Evolutionary conservation across 352 stramenopile species (phyloP), one percentile per base, ranked within the genome.

Genomic region (Pythium periplocum): DNA sequence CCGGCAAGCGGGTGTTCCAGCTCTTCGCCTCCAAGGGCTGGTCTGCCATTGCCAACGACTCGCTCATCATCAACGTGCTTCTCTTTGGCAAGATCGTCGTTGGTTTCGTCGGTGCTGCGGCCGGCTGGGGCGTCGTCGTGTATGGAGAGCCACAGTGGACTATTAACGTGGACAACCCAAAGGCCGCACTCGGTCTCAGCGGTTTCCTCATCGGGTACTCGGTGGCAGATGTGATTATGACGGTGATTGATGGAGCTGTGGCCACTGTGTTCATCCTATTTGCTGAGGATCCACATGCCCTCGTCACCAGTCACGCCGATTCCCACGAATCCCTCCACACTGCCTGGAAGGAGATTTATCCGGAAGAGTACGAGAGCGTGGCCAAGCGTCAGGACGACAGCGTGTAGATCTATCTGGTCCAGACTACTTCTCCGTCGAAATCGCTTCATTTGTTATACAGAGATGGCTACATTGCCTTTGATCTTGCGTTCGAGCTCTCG

Each of bases 41-140:
- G 69, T 76, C 64, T 6, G 68, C 75, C 34, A 83, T 88, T 54
- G 73, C 77, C 32, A 87, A 86, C 53, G 78, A 90, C 68, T 80
- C 77, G 52, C 69, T 90, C 56, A 84, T 86, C 42, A 68, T 71
- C 38, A 75, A 78, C 45, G 68, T 84, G 26, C 64, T 93, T 26
- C 54, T 77, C 30, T 86, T 73, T 47, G 61, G 79, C 32, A 81
- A 81, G 41, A 73, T 88, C 55, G 71, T 73, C n/a, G 62, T 79
- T 6, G 74, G 74, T 4, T 78, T 81, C 48, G 55, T 73, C n/a
- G 77, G 79, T 17, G 71, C 71, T 0, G 68, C 70, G n/a, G 65
- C 67, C 2, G 74, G 66, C 11, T 73, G 65, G 51, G 64, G 63
- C 1, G 45, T 48, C 6, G 71, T 75, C 2, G 59, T 61, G 26